These are phyloP conservation scores for Grammothele lineata DNA, from an alignment of 768 basidiomycete genomes.

Conservation along the genomic window DNA sequence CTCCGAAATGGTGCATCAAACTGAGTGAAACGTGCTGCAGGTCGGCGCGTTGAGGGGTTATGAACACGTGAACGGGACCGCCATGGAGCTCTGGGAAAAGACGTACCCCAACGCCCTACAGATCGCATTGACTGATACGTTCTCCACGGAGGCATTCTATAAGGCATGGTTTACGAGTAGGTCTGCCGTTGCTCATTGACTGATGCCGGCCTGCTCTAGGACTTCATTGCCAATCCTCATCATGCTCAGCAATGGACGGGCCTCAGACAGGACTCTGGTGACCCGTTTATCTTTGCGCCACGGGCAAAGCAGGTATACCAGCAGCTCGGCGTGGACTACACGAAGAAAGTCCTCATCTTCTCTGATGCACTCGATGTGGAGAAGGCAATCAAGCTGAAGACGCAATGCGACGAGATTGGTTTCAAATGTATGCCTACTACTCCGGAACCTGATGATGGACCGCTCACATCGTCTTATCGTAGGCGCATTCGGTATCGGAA, in stretches of 20 bases:
- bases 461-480: conserved; percentile 1
- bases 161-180: conserved; percentile 34
- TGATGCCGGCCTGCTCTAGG: conserved; percentile 42
- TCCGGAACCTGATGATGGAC: too few species aligned
- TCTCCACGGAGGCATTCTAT: conserved; percentile 85
- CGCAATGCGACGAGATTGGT: conserved; percentile 70
- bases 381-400: conserved; percentile 63
- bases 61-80: conserved; percentile 62
- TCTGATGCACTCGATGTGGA: conserved; percentile 79
- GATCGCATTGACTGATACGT: conserved; percentile 92
- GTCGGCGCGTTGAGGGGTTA: conserved; percentile 85
- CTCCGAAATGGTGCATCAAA: too few species aligned
- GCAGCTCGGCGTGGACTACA: conserved; percentile 61
- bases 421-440: conserved; percentile 50
- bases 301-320: conserved; percentile 70
- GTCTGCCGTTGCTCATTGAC: neutral
- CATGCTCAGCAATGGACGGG: conserved; percentile 73
- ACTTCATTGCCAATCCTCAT: conserved; percentile 50
- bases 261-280: conserved; percentile 91
- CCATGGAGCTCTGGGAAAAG: conserved; percentile 84
- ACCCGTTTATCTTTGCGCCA: conserved; percentile 78
- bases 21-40: conserved; percentile 38
- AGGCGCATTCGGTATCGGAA: conserved; percentile 95
- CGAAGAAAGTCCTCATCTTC: conserved; percentile 70
- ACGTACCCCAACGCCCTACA: conserved; percentile 56